phyloP scores from a whole-genome alignment of 2,329 filamentous ascomycete genomes.

The Aspergillus aculeatus region DNA sequence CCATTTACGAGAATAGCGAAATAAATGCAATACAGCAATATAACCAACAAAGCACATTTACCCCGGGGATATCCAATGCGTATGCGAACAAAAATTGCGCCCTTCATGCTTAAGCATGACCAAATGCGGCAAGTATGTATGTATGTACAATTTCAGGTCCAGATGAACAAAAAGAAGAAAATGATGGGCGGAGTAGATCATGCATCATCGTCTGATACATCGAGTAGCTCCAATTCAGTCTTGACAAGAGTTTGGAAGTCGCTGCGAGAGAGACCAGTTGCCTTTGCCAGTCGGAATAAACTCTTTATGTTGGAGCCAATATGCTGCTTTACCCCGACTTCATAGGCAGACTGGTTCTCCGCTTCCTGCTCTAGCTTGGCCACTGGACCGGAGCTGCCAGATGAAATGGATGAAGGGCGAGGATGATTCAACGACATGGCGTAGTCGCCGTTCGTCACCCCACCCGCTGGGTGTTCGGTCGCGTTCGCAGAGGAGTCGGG shows the following conservation, averaged over 20 bases:
- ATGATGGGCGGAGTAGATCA: background rate
- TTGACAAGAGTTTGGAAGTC: conserved; percentile 62
- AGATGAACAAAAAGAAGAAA: conserved; percentile 9
- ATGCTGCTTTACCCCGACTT: conserved; percentile 62
- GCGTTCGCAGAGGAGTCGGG: conserved; percentile 21
- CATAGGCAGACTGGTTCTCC: conserved; percentile 53
- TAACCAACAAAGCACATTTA: background rate
- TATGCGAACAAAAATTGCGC: conserved; percentile 11
- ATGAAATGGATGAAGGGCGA: conserved; percentile 44
- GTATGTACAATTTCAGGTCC: conserved; percentile 24
- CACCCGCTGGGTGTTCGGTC: conserved; percentile 19
- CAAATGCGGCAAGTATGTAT: conserved; percentile 14
- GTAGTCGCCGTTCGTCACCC: conserved; percentile 23
- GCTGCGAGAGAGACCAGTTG: conserved; percentile 56
- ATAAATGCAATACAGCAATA: background rate
- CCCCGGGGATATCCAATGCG: conserved; percentile 16
- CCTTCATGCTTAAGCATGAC: conserved; percentile 17
- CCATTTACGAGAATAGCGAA: background rate
- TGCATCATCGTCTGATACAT: conserved; percentile 51
- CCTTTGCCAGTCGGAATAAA: conserved; percentile 59
- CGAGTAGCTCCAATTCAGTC: conserved; percentile 59
- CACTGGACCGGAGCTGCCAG: conserved; percentile 49
- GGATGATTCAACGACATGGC: conserved; percentile 41
- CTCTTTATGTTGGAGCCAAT: conserved; percentile 64
- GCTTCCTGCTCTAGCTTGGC: conserved; percentile 56